A percentile compares a stretch with the other conserved stretches of the same genome.
Conservation (phyloP, 2,329 filamentous ascomycete species). For the Elsinoe perseae region DNA sequence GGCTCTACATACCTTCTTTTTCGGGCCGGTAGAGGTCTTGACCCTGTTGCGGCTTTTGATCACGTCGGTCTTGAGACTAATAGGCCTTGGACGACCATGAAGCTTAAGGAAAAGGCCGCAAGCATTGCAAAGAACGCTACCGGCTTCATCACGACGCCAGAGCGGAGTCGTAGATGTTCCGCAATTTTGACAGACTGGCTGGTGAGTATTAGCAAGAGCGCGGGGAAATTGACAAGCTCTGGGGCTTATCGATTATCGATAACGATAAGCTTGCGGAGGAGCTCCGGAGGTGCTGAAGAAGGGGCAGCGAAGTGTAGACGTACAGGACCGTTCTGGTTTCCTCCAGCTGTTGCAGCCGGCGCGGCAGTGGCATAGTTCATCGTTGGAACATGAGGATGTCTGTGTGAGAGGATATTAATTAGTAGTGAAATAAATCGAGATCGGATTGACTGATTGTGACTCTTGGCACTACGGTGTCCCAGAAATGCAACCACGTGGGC, state of each 20-base stretch:
- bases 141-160: slow-evolving; percentile 94
- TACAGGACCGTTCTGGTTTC: slow-evolving; percentile 54
- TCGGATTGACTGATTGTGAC: slow-evolving; percentile 12
- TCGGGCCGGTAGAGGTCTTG: slow-evolving; percentile 74
- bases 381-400: slow-evolving; percentile 42
- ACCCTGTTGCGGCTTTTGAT: slow-evolving; percentile 99
- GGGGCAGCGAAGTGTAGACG: slow-evolving; percentile 28
- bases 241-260: slow-evolving; percentile 20
- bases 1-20: slow-evolving; percentile 43
- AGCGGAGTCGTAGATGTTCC: slow-evolving; percentile 89
- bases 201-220: slow-evolving; percentile 42
- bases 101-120: slow-evolving; percentile 97
- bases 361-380: slow-evolving; percentile 58
- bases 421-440: neutral
- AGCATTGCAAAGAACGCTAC: slow-evolving; percentile 94
- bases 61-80: slow-evolving; percentile 96
- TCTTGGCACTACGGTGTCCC: slow-evolving; percentile 16
- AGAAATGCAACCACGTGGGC: neutral
- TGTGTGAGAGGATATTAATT: slow-evolving; percentile 24
- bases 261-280: slow-evolving; percentile 21
- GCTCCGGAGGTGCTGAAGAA: slow-evolving; percentile 12
- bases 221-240: slow-evolving; percentile 8
- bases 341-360: slow-evolving; percentile 57
- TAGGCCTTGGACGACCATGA: slow-evolving; percentile 84
- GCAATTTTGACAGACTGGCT: slow-evolving; percentile 97